Conservation (phyloP, 257 asterid species). For the Capsicum rhomboideum region DNA sequence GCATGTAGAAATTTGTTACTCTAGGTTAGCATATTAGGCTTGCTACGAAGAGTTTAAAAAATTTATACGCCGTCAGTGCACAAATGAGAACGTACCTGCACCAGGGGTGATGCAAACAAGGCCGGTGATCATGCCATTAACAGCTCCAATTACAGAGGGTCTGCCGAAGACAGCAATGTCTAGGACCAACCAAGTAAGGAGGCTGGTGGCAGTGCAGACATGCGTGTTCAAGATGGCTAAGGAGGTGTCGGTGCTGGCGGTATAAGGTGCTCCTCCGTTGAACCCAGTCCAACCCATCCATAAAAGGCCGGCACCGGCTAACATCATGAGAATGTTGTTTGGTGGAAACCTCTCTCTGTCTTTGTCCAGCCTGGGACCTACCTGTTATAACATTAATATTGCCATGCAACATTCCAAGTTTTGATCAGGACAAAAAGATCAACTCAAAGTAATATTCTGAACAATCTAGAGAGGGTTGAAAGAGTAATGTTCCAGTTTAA, state of each 20-base stretch:
- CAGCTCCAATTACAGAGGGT: slow-evolving; percentile 42
- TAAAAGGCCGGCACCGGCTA: slow-evolving; percentile 49
- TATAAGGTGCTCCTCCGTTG: slow-evolving; percentile 61
- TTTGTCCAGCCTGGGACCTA: slow-evolving; percentile 38
- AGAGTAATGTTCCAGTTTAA: neutral
- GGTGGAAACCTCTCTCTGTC: slow-evolving; percentile 37
- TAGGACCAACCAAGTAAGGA: slow-evolving; percentile 43
- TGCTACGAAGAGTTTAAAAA: neutral
- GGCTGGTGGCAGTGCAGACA: slow-evolving; percentile 47
- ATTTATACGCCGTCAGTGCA: neutral
- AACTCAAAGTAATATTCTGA: neutral
- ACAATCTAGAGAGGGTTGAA: neutral
- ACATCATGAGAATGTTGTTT: slow-evolving; percentile 37
- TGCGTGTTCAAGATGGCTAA: slow-evolving; percentile 55
- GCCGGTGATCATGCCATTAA: slow-evolving; percentile 48
- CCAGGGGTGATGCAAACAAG: slow-evolving; percentile 54
- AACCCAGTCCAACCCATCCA: slow-evolving; percentile 70
- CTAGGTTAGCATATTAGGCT: neutral
- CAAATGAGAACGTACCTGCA: slow-evolving; percentile 24
- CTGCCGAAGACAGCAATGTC: slow-evolving; percentile 32
- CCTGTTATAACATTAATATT: slow-evolving; percentile 15
- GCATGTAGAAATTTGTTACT: neutral
- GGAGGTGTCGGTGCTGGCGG: slow-evolving; percentile 25
- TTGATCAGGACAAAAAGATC: neutral
- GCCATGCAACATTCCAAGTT: neutral